Conservation (phyloP, 352 stramenopile genomes). For the Pythium rishiriense region DNA sequence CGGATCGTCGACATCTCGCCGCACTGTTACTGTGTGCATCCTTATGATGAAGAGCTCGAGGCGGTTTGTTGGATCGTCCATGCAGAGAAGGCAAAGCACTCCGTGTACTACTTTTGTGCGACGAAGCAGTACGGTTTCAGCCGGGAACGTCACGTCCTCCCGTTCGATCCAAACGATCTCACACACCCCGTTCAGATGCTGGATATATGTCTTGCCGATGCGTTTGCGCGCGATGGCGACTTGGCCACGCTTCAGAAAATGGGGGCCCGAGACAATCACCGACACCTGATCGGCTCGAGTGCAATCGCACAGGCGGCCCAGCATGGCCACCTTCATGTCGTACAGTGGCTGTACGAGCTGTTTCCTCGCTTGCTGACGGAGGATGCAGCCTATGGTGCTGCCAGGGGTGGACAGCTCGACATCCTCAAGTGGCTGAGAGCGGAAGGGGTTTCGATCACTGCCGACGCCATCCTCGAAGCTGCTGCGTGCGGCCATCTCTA, state of each 20-base stretch:
- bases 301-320: neutral
- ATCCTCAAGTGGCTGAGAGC: neutral
- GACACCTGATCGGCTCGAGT: neutral
- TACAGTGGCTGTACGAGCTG: neutral
- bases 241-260: neutral
- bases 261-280: neutral
- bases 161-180: too few species aligned
- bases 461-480: too few species aligned
- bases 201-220: neutral
- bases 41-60: neutral
- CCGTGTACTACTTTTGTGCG: neutral
- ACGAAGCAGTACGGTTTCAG: neutral
- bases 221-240: neutral
- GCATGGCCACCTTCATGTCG: neutral
- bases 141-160: too few species aligned
- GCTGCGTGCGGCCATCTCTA: neutral
- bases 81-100: neutral
- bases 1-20: neutral
- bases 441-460: too few species aligned
- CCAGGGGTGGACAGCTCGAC: neutral
- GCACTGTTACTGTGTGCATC: neutral
- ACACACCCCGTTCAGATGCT: too few species aligned
- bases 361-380: neutral
- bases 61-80: neutral
- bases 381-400: neutral